These are phyloP conservation scores for Monosporascus sp. DNA, from an alignment of 2,329 filamentous ascomycete species.

Conservation along the genomic window DNA sequence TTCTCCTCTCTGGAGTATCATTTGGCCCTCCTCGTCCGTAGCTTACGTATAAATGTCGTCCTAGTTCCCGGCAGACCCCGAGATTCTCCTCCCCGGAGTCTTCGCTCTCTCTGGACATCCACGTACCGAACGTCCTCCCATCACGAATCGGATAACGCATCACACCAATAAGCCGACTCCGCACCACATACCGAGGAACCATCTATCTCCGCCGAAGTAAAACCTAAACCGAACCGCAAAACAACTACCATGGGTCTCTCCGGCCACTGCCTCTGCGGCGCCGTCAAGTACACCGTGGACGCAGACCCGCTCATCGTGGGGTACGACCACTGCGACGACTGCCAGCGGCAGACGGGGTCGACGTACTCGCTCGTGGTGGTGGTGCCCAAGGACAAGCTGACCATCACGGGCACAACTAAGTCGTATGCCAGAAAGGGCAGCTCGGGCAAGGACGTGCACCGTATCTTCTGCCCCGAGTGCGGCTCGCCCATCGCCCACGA, in stretches of 20 bases:
- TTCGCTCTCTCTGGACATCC: too few relatives aligned
- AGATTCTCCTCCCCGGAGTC: too few relatives aligned
- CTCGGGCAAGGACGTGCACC: conserved; percentile 60
- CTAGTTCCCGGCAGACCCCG: too few relatives aligned
- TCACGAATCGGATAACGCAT: too few relatives aligned
- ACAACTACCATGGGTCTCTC: conserved; percentile 54
- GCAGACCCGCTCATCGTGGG: conserved; percentile 37
- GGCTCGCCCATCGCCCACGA: conserved; percentile 67
- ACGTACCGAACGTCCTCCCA: too few relatives aligned
- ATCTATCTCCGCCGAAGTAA: not conserved
- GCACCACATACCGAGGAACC: too few relatives aligned
- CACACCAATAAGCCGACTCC: too few relatives aligned
- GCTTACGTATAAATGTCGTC: too few relatives aligned
- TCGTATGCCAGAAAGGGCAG: conserved; percentile 55
- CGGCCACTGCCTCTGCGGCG: conserved; percentile 68
- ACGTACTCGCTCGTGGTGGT: conserved; percentile 66
- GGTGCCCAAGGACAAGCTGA: conserved; percentile 62
- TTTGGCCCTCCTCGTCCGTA: too few relatives aligned
- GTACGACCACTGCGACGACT: conserved; percentile 70
- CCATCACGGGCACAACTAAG: conserved; percentile 60
- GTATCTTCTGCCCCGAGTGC: conserved; percentile 65
- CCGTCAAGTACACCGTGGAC: conserved; percentile 61
- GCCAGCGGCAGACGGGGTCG: conserved; percentile 64
- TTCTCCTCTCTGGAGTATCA: too few relatives aligned
- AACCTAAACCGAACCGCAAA: conserved; percentile 8